Evolutionary conservation across 73 alveolate species (phyloP).

Genomic region (Paramecium tetraurelia): DNA sequence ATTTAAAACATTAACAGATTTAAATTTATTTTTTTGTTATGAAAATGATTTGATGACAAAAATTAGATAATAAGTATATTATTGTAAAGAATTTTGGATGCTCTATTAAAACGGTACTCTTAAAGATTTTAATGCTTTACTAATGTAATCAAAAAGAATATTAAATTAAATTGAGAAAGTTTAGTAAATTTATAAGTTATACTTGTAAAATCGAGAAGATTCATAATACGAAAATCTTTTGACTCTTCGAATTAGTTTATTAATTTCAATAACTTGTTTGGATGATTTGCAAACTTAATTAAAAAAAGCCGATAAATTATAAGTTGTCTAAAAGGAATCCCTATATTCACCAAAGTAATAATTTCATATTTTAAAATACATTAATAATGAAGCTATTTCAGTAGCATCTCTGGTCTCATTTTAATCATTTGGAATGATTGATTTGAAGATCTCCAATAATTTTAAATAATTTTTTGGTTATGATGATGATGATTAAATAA

Average conservation of each 20-base stretch:
- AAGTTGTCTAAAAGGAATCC: background rate
- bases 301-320: background rate
- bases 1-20: background rate
- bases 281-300: background rate
- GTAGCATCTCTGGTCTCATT: background rate
- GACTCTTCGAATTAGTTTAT: background rate
- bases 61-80: background rate
- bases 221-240: background rate
- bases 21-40: background rate
- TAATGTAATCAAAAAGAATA: background rate
- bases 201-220: background rate
- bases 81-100: background rate
- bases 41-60: background rate
- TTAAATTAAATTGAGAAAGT: background rate
- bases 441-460: background rate
- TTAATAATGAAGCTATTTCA: background rate
- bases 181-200: background rate
- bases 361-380: background rate
- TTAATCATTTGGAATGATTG: background rate
- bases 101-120: background rate
- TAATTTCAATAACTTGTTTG: background rate
- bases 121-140: background rate
- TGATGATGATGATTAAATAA: background rate
- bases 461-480: background rate
- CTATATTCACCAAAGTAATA: background rate